Evolutionary conservation across 2,329 filamentous ascomycete genomes (phyloP).

Genomic region (Amylocarpus encephaloides): DNA sequence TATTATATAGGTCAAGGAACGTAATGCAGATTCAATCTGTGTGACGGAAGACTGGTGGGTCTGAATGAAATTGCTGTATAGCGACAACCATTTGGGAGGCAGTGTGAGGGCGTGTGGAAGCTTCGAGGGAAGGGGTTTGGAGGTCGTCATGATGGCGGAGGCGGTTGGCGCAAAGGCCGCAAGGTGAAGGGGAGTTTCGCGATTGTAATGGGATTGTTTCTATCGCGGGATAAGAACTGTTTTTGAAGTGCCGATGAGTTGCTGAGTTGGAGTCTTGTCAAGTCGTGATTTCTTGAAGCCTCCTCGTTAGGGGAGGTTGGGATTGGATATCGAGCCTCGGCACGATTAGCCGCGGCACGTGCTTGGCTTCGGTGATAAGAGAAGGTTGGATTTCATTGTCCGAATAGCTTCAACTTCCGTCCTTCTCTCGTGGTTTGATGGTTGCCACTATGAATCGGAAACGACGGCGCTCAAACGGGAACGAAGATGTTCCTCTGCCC

Average conservation of each 20-base stretch:
- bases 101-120: constrained; percentile 46
- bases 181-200: not conserved
- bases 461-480: constrained; percentile 21
- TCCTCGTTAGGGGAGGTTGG: constrained; percentile 3
- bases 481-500: constrained; percentile 2
- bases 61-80: constrained; percentile 86
- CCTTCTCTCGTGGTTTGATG: too few species aligned
- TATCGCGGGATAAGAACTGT: not conserved
- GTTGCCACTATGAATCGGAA: constrained; percentile 14
- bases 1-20: constrained; percentile 92
- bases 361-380: constrained; percentile 2
- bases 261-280: not conserved
- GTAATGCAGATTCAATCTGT: constrained; percentile 88
- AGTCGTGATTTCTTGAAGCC: not conserved
- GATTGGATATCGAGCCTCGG: not conserved
- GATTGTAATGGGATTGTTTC: not conserved
- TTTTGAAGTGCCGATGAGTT: not conserved
- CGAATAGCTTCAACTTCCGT: not conserved
- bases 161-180: constrained; percentile 4
- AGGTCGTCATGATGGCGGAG: constrained; percentile 5
- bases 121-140: constrained; percentile 5
- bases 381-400: not conserved
- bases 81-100: constrained; percentile 59
- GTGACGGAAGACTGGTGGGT: constrained; percentile 91
- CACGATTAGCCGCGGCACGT: not conserved